phyloP scores from a whole-genome alignment of 2,329 filamentous ascomycete genomes.

The Emmonsiellopsis sp. region DNA sequence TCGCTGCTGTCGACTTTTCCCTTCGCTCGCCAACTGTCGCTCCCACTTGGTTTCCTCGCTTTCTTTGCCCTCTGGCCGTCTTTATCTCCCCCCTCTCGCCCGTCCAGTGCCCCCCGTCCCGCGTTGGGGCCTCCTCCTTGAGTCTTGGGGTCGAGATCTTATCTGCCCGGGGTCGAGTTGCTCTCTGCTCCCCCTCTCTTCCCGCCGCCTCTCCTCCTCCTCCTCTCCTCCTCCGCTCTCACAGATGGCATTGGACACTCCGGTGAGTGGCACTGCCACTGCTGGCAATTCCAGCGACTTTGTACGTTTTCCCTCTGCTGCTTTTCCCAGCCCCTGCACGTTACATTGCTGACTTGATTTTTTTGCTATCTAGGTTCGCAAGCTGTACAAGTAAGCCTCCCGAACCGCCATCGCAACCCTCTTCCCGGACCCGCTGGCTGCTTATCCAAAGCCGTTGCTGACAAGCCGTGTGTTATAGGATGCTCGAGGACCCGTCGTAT shows the following conservation, averaged over 20 bases:
- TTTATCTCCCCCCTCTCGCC: too few relatives aligned
- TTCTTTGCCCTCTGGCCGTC: too few relatives aligned
- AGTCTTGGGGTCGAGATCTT: too few relatives aligned
- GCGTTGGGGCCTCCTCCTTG: too few relatives aligned
- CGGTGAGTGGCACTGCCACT: conserved; percentile 17
- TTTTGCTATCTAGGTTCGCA: conserved; percentile 63
- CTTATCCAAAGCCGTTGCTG: neutral
- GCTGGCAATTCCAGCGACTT: conserved; percentile 91
- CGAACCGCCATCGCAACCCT: conserved; percentile 4
- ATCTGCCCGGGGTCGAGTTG: too few relatives aligned
- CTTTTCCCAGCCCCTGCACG: conserved; percentile 9
- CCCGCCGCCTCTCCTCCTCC: neutral
- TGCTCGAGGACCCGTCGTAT: conserved; percentile 93
- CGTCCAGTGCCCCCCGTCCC: too few relatives aligned
- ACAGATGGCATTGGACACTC: conserved; percentile 9
- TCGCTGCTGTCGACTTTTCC: too few relatives aligned
- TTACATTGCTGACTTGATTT: conserved; percentile 9
- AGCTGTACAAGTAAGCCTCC: conserved; percentile 81
- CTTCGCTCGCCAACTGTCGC: too few relatives aligned
- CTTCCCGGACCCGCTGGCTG: conserved; percentile 7
- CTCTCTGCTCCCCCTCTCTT: neutral
- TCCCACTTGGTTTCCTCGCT: too few relatives aligned
- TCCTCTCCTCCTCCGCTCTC: conserved; percentile 8
- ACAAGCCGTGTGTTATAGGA: conserved; percentile 45
- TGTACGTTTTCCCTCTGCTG: conserved; percentile 50